Base-by-base conservation (phyloP, 768 basidiomycete genomes). In the Termitomyces sp. region DNA sequence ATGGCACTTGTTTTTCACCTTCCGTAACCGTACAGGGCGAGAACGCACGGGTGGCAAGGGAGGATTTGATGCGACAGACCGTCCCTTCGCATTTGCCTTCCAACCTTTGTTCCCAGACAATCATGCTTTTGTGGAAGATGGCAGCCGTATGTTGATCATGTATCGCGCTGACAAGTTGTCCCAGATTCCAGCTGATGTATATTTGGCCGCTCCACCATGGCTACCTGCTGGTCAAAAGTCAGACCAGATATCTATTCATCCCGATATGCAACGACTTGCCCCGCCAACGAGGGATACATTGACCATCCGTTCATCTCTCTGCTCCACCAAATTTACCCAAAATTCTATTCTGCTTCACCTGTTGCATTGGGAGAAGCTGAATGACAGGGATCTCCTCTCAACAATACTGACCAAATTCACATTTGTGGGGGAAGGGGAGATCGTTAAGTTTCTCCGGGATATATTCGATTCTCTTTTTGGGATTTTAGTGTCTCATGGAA, bases 1-100 rank as follows among this genome's bases (percentile, higher is more conserved):
- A 41, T 94, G 90, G 83, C 96, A 98, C 66, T 71, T 98, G 14
- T 98, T 96, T 78, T 90, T 98, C 73, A 92, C 92, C 0, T 95
- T 98, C 71, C 83, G 90, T 40, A 87, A 92, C 65, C 86, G 87
- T 37, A 73, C 72, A 43, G 78, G 77, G 12, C 70, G 75, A 45
- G 78, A 82, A 47, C 79, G 80, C 43, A 67, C 69, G 15, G 63
- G 68, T 53, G 77, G 71, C 38, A 69, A 70, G 45, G 53, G 62
- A 34, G 62, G 65, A 42, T 53, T 63, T 4, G 84, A 83, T 28
- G 64, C 63, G 3, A 65, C 72, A 2, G 93, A 95, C 44, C 79
- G 81, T 28, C 88, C 93, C 0, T 98, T 95, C 62, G 96, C 93
- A 1, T 97, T 96, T 63, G 93, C 88, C 2, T 97, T 88, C 67